Conservation (phyloP, 192 early-diverging fungal genomes). For the Umbelopsis vinacea region DNA sequence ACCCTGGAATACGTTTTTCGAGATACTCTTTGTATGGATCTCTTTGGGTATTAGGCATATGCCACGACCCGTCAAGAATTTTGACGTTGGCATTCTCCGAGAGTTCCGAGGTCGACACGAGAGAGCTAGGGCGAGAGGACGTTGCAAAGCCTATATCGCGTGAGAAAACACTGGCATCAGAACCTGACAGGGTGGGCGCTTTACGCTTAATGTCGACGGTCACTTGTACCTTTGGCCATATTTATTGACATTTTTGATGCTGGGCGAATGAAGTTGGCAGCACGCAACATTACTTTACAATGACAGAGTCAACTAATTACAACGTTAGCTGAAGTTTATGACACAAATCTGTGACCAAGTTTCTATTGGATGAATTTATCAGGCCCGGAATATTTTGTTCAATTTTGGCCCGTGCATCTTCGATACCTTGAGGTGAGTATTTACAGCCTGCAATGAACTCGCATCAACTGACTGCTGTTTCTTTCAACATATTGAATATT, state of each 20-base stretch:
- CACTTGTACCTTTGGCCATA: not conserved
- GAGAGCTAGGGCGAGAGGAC: slow-evolving; percentile 8
- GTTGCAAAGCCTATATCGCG: not conserved
- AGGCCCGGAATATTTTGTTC: slow-evolving; percentile 20
- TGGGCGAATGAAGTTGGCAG: slow-evolving; percentile 7
- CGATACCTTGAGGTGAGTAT: not conserved
- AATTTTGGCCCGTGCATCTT: slow-evolving; percentile 13
- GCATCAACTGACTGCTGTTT: not conserved
- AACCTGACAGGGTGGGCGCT: not conserved
- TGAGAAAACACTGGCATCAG: not conserved
- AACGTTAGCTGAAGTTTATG: slow-evolving; percentile 10
- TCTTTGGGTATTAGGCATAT: slow-evolving; percentile 76
- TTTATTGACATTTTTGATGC: slow-evolving; percentile 3
- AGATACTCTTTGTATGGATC: slow-evolving; percentile 74
- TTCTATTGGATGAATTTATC: slow-evolving; percentile 22
- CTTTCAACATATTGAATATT: not conserved
- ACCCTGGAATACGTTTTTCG: slow-evolving; percentile 60
- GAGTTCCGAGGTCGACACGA: slow-evolving; percentile 26
- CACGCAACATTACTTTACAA: slow-evolving; percentile 18
- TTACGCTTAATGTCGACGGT: not conserved
- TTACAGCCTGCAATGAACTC: not conserved
- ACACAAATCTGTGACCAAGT: not conserved
- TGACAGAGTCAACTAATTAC: not conserved
- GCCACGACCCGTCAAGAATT: slow-evolving; percentile 92
- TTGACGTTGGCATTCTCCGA: slow-evolving; percentile 52